Conservation (phyloP, 176 grass and related monocot genomes). For the Ensete glaucum region DNA sequence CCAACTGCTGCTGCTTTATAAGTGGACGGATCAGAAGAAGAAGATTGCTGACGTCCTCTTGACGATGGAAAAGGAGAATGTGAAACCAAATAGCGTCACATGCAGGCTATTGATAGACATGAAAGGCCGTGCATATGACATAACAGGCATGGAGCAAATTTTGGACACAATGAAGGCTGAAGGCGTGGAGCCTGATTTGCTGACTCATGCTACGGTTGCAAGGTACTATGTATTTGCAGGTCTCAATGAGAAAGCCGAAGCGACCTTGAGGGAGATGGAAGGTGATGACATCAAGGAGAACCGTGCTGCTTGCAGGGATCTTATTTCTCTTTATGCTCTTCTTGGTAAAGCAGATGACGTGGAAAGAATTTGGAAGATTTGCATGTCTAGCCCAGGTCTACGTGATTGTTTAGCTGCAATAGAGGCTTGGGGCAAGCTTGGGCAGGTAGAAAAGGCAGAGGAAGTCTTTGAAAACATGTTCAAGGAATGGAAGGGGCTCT, state of each 20-base stretch:
- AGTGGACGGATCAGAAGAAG: slow-evolving; percentile 53
- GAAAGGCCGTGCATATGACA: slow-evolving; percentile 40
- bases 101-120: slow-evolving; percentile 60
- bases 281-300: slow-evolving; percentile 50
- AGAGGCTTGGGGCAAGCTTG: slow-evolving; percentile 54
- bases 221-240: slow-evolving; percentile 52
- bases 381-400: slow-evolving; percentile 29
- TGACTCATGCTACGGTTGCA: slow-evolving; percentile 37
- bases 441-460: slow-evolving; percentile 45
- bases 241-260: slow-evolving; percentile 51
- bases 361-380: slow-evolving; percentile 53
- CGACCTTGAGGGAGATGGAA: slow-evolving; percentile 41
- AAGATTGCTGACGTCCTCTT: slow-evolving; percentile 61
- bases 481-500: slow-evolving; percentile 10
- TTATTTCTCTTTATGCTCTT: slow-evolving; percentile 49
- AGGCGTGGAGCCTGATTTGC: slow-evolving; percentile 41
- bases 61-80: slow-evolving; percentile 65
- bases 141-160: slow-evolving; percentile 53
- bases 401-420: slow-evolving; percentile 36
- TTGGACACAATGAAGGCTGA: slow-evolving; percentile 43
- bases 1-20: slow-evolving; percentile 75
- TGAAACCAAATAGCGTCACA: slow-evolving; percentile 56
- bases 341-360: slow-evolving; percentile 49
- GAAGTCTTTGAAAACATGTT: slow-evolving; percentile 39
- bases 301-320: slow-evolving; percentile 32